phyloP scores from a whole-genome alignment of 345 rosid genomes.

The Melaleuca quinquenervia region DNA sequence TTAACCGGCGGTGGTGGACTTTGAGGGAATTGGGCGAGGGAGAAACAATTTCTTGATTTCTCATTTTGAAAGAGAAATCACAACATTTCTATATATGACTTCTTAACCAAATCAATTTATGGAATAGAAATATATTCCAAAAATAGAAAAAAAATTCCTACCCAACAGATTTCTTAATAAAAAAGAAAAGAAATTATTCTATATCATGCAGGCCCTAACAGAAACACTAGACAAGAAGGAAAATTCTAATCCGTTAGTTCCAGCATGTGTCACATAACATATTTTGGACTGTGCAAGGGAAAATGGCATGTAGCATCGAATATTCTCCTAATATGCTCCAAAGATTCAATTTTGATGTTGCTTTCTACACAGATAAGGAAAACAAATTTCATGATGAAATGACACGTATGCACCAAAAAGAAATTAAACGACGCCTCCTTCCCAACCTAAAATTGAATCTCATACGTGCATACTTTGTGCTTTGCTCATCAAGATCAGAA shows the following conservation, averaged over 20 bases:
- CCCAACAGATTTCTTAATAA: too few relatives aligned
- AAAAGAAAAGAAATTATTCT: too few relatives aligned
- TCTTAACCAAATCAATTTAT: too few relatives aligned
- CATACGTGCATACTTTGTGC: neutral
- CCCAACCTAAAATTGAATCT: neutral
- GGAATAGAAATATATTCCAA: too few relatives aligned
- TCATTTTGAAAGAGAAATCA: too few relatives aligned
- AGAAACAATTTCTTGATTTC: too few relatives aligned
- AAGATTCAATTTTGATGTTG: neutral
- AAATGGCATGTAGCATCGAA: neutral
- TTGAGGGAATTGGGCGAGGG: too few relatives aligned
- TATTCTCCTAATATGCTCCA: neutral
- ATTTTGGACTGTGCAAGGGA: neutral
- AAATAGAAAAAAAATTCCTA: too few relatives aligned
- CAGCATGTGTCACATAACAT: neutral
- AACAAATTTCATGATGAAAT: neutral
- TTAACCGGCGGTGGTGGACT: too few relatives aligned
- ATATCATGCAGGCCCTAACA: too few relatives aligned
- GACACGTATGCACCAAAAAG: neutral
- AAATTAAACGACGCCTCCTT: neutral
- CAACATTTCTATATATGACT: too few relatives aligned
- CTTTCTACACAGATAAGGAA: neutral
- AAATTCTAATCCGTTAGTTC: neutral
- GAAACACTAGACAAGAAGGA: neutral
- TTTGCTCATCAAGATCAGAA: neutral